Percentiles rank a stretch among this genome's conserved stretches.
Evolutionary conservation across 2,329 filamentous ascomycete genomes (phyloP).

Genomic region (Orbilia blumenaviensis): DNA sequence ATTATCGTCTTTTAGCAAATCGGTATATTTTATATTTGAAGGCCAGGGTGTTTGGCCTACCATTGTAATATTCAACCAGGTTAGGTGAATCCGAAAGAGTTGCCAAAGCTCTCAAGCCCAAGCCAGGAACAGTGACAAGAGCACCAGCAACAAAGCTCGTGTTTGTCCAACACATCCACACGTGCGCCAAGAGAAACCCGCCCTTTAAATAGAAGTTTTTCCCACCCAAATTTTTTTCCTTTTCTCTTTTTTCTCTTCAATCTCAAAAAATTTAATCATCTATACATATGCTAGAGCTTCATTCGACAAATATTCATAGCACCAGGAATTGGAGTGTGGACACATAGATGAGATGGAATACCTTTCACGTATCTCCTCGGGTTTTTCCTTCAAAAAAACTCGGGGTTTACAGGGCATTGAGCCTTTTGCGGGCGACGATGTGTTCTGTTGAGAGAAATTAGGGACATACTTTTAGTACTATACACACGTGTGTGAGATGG

Average conservation of each 20-base stretch:
- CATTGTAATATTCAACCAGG: neutral
- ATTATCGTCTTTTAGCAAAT: too few relatives aligned
- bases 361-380: slow-evolving; percentile 52
- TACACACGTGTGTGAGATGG: too few relatives aligned
- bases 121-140: too few relatives aligned
- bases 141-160: neutral
- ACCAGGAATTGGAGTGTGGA: slow-evolving; percentile 54
- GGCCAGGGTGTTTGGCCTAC: too few relatives aligned
- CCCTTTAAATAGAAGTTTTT: slow-evolving; percentile 23
- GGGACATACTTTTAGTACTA: slow-evolving; percentile 38
- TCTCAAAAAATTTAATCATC: slow-evolving; percentile 54
- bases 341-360: slow-evolving; percentile 54
- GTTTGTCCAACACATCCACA: too few relatives aligned
- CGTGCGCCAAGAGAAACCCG: slow-evolving; percentile 13
- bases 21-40: too few relatives aligned
- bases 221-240: neutral
- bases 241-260: slow-evolving; percentile 29
- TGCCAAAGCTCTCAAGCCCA: too few relatives aligned
- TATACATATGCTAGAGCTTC: slow-evolving; percentile 55
- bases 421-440: slow-evolving; percentile 37
- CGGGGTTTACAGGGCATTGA: slow-evolving; percentile 44
- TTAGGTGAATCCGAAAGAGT: too few relatives aligned
- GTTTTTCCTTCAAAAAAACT: neutral
- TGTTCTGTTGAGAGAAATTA: slow-evolving; percentile 52
- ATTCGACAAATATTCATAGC: slow-evolving; percentile 45